A percentile compares a stretch with the other conserved stretches of the same genome.
These are phyloP conservation scores for Fusarium subglutinans DNA, from an alignment of 2,329 filamentous ascomycete species.

Conservation along the genomic window DNA sequence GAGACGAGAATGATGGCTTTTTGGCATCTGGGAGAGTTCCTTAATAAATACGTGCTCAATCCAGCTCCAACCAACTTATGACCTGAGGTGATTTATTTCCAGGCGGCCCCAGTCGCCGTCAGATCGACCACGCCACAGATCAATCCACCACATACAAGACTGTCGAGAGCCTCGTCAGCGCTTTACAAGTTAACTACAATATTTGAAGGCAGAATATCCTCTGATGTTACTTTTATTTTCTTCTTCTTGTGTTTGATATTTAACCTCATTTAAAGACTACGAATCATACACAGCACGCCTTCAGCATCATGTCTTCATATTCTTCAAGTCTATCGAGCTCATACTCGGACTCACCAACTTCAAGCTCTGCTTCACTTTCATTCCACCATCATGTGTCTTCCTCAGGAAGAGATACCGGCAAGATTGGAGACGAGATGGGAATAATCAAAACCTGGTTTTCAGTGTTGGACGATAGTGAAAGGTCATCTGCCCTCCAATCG, in stretches of 20 bases:
- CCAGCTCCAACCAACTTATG: slow-evolving; percentile 40
- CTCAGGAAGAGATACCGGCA: slow-evolving; percentile 17
- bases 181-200: not conserved
- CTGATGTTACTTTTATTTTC: not conserved
- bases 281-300: not conserved
- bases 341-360: slow-evolving; percentile 32
- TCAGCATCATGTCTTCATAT: slow-evolving; percentile 37
- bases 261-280: not conserved
- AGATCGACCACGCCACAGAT: slow-evolving; percentile 41
- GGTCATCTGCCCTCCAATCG: slow-evolving; percentile 32
- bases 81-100: slow-evolving; percentile 39
- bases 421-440: slow-evolving; percentile 32
- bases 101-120: slow-evolving; percentile 31
- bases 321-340: slow-evolving; percentile 29
- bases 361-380: slow-evolving; percentile 36
- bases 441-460: slow-evolving; percentile 42
- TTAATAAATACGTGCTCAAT: slow-evolving; percentile 43
- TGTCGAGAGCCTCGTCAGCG: slow-evolving; percentile 7
- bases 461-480: slow-evolving; percentile 36
- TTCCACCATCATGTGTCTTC: not conserved
- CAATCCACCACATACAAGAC: slow-evolving; percentile 26
- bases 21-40: slow-evolving; percentile 16
- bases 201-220: not conserved
- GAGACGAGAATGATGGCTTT: slow-evolving; percentile 32
- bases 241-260: not conserved